These are phyloP conservation scores for Penicillium sp. DNA, from an alignment of 2,329 filamentous ascomycete species.

Conservation along the genomic window DNA sequence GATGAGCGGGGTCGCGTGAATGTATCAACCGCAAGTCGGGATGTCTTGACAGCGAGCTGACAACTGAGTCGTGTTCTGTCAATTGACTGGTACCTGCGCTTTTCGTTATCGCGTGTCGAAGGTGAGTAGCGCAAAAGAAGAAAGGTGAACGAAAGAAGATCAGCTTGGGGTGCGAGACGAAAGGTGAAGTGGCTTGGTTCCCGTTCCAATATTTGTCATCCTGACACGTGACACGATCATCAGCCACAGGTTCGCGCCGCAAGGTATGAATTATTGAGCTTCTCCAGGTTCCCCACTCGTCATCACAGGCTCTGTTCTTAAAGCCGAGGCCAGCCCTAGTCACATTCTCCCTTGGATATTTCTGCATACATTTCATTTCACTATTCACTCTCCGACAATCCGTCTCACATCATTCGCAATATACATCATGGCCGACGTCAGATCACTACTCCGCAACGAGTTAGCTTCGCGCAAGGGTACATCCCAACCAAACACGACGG, in stretches of 20 bases:
- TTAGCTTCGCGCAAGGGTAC: constrained; percentile 72
- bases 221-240: constrained; percentile 4
- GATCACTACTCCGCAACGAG: constrained; percentile 76
- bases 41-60: not conserved
- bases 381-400: not conserved
- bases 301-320: constrained; percentile 22
- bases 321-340: constrained; percentile 13
- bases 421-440: constrained; percentile 71
- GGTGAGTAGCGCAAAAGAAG: not conserved
- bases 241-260: constrained; percentile 13
- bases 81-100: not conserved
- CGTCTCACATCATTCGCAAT: not conserved
- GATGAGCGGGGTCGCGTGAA: constrained; percentile 34
- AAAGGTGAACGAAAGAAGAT: constrained; percentile 1
- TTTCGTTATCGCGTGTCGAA: not conserved
- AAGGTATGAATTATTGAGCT: constrained; percentile 18
- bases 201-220: constrained; percentile 7
- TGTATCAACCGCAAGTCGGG: constrained; percentile 1
- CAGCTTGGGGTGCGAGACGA: not conserved
- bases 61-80: not conserved
- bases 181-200: constrained; percentile 1
- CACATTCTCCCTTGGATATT: not conserved
- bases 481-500: constrained; percentile 50
- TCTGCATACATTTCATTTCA: not conserved
- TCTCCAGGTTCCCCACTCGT: constrained; percentile 29